Evolutionary conservation across 805 yeast genomes (phyloP).

Genomic region (Zygosaccharomyces bisporus): DNA sequence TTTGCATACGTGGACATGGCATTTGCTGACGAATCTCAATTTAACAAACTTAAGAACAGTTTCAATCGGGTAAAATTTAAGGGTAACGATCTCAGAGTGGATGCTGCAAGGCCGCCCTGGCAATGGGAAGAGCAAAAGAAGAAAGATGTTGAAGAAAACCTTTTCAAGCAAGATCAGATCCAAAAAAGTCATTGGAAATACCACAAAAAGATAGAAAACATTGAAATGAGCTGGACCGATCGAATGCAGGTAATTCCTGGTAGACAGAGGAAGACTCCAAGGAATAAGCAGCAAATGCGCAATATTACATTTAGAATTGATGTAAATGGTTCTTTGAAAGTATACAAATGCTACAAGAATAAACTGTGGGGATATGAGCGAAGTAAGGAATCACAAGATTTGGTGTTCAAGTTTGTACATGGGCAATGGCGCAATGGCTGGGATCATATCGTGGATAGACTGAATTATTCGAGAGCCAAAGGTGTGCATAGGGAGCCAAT

Average conservation of each 20-base stretch:
- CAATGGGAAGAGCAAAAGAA: conserved; percentile 46
- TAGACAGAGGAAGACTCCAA: conserved; percentile 51
- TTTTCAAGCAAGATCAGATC: conserved; percentile 33
- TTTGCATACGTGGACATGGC: conserved; percentile 68
- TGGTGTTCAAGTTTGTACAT: conserved; percentile 58
- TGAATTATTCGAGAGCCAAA: conserved; percentile 33
- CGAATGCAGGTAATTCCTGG: conserved; percentile 50
- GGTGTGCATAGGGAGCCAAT: conserved; percentile 7
- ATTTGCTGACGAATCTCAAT: conserved; percentile 40
- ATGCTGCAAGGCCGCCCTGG: conserved; percentile 58
- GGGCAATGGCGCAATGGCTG: conserved; percentile 79
- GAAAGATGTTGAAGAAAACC: conserved; percentile 38
- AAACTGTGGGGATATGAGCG: conserved; percentile 92
- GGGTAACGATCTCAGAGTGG: conserved; percentile 63
- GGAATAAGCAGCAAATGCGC: conserved; percentile 40
- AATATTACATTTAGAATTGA: conserved; percentile 62
- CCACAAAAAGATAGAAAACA: conserved; percentile 38
- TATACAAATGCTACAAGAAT: conserved; percentile 59
- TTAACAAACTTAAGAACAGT: conserved; percentile 48
- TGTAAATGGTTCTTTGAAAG: conserved; percentile 54
- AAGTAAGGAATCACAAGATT: conserved; percentile 54
- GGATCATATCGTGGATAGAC: conserved; percentile 71
- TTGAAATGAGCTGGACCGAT: conserved; percentile 41
- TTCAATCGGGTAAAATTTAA: conserved; percentile 72
- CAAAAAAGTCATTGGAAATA: conserved; percentile 40